Percentiles rank a stretch among this genome's conserved stretches.
These are phyloP conservation scores for Nannochloropsis oceanica DNA, from an alignment of 108 stramenopile genomes.

Conservation along the genomic window DNA sequence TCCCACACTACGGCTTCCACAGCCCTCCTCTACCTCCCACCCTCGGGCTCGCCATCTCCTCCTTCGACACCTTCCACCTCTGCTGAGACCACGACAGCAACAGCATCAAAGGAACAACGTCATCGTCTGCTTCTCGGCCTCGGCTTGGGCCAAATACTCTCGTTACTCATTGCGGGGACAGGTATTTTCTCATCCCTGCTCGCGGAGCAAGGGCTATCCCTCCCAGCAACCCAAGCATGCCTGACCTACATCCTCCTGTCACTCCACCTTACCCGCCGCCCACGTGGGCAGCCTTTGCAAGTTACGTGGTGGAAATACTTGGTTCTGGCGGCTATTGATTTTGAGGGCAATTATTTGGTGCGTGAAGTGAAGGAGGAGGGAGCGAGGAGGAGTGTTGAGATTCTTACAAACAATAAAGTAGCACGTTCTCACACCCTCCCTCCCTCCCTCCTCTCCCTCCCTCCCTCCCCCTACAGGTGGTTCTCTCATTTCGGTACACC, in stretches of 20 bases:
- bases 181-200: conserved; percentile 39
- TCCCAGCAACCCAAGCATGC: conserved; percentile 31
- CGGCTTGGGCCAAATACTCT: conserved; percentile 40
- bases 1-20: neutral
- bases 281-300: neutral
- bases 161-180: conserved; percentile 38
- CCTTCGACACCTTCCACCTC: neutral
- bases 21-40: neutral
- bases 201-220: conserved; percentile 20
- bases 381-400: neutral
- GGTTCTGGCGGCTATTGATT: conserved; percentile 63
- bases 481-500: conserved; percentile 73
- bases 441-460: neutral
- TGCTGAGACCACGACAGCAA: too few species aligned
- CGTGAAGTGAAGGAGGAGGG: neutral
- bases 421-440: neutral
- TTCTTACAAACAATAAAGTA: neutral
- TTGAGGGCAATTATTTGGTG: conserved; percentile 33
- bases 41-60: neutral
- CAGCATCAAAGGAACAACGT: too few species aligned
- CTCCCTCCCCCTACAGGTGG: conserved; percentile 11
- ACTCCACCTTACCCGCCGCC: neutral
- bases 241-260: conserved; percentile 38
- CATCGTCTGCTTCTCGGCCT: neutral
- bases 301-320: conserved; percentile 41